Evolutionary conservation across 148 eudicot species (phyloP), one percentile per base, ranked within the genome.

Genomic region (Diospyros kaki): DNA sequence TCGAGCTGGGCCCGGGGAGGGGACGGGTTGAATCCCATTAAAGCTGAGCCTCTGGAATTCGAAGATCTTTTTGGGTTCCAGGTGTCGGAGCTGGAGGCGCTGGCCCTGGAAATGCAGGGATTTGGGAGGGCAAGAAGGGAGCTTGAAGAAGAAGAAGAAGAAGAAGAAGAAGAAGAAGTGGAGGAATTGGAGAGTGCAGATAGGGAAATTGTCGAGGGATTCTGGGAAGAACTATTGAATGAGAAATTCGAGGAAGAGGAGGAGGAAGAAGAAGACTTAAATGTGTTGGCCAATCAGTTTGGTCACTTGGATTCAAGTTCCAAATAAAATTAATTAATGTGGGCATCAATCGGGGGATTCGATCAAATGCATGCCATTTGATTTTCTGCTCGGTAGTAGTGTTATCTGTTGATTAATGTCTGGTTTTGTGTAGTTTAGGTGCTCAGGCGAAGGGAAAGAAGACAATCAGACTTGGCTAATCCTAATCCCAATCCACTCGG

Each of bases 31-130:
- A 69, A 66, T 13, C 53, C 58, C 54, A 72, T 86, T 9, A 90
- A 90, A 80, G 64, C 62, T 58, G 98, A 94, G 84, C 90, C 88
- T 0, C 55, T 76, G 68, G 92, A 92, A 2, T 80, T 72, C 45
- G 79, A 58, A 45, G 83, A 77, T 64, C 64, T 6, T 67, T 76
- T 59, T 64, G 81, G 81, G 9, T 77, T 69, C 13, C 79, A 74
- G 14, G 85, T 90, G 18, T 90, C 94, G 0, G 99, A 93, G 76
- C 93, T 95, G 0, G 99, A 95, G 73, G 93, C 87, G 10, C 94
- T 95, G 63, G 99, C 99, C 6, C 58, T 93, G 65, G 97, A 92
- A 72, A 93, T 95, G 83, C 99, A 91, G 75, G 98, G 97, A 38
- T 78, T 83, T 64, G 88, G 89, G 54, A 91, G 83, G 69, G 82